Evolutionary conservation across 108 stramenopile genomes (phyloP), one percentile per base, ranked within the genome.

Genomic region (Fragilaria crotonensis): DNA sequence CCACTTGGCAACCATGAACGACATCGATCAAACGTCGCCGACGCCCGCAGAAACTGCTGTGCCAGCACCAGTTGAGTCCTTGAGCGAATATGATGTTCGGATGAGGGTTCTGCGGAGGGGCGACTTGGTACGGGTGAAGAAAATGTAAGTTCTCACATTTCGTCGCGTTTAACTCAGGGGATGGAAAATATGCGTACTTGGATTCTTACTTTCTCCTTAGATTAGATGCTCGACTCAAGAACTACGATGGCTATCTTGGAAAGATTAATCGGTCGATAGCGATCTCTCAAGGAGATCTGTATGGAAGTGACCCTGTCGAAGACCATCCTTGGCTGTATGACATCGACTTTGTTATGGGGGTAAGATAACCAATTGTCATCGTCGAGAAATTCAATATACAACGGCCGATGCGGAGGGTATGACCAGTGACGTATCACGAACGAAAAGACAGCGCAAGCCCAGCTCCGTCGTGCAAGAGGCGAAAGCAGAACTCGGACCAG

Each of bases 371-470:
- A 67, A 67, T 4, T 50, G 80, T 20, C 32, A 30, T 2, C 56
- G 85, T 53, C 32, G 23, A 25, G 74, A 79, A 3, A 54, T 87
- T 54, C 45, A 63, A 2, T 72, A 83, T 58, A 83, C 85, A 9
- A 83, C 85, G 21, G 84, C 81, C 9, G 50, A 30, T 28, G 69
- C 67, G 22, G 82, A 83, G 52, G 85, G 85, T 33, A 66, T 86
- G 73, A 67, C 59, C 3, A 80, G 68, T 17, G 73, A 76, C 44
- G 63, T 20, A 33, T 44, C 48, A 25, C 33, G 20, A 22, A 9
- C 51, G 50, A 19, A 33, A 23, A 25, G 36, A 14, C 19, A 44
- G n/a, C n/a, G n/a, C n/a, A n/a, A n/a, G n/a, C n/a, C n/a, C n/a
- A n/a, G n/a, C n/a, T n/a, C n/a, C n/a, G n/a, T 60, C 64, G 45